phyloP scores from a whole-genome alignment of 2,329 filamentous ascomycete genomes.

The Curvularia spicifera region DNA sequence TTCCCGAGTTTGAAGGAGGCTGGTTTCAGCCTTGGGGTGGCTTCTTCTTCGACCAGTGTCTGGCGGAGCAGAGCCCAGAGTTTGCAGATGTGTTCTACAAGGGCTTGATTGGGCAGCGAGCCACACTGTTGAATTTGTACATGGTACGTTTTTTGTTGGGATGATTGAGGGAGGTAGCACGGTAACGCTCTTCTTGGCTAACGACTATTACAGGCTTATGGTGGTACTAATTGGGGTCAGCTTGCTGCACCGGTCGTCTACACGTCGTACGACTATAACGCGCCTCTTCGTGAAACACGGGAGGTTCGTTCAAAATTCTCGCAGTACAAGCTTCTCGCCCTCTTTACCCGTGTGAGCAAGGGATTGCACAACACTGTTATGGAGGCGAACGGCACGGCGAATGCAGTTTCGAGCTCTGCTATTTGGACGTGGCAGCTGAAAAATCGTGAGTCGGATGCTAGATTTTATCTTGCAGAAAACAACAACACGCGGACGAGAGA shows the following conservation, averaged over 20 bases:
- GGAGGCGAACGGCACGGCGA: conserved; percentile 62
- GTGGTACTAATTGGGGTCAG: conserved; percentile 65
- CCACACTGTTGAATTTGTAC: conserved; percentile 59
- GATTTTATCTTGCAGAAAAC: conserved; percentile 61
- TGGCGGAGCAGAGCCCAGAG: conserved; percentile 53
- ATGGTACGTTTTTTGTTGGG: conserved; percentile 51
- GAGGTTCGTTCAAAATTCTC: conserved; percentile 61
- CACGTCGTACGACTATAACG: conserved; percentile 55
- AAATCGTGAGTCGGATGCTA: conserved; percentile 58
- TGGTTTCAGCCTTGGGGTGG: conserved; percentile 63
- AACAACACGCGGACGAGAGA: conserved; percentile 53
- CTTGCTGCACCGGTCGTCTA: conserved; percentile 55
- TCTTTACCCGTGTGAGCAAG: conserved; percentile 61
- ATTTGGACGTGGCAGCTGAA: conserved; percentile 61
- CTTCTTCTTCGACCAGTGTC: conserved; percentile 59
- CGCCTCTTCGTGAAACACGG: conserved; percentile 61
- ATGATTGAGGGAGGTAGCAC: background rate
- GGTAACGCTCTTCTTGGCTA: background rate
- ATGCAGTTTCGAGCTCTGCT: conserved; percentile 48
- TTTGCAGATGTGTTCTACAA: conserved; percentile 65
- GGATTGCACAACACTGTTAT: conserved; percentile 61
- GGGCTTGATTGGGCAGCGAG: conserved; percentile 60
- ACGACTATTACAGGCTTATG: conserved; percentile 26
- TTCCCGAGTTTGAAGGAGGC: conserved; percentile 62
- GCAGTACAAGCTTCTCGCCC: conserved; percentile 61